phyloP scores from a whole-genome alignment of 2,329 filamentous ascomycete species.

The Dryadomyces quercivorus region DNA sequence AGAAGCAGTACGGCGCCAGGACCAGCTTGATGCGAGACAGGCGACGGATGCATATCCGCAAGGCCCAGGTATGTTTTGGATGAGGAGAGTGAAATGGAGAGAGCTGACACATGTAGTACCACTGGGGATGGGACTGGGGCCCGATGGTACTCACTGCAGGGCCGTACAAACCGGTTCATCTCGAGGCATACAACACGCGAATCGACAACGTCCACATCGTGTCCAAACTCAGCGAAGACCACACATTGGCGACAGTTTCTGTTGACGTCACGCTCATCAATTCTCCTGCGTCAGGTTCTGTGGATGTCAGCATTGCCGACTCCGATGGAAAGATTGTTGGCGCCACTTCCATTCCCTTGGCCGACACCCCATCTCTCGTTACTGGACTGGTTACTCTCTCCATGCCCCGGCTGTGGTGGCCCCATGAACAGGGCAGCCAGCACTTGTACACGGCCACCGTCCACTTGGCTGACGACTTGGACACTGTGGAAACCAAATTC shows the following conservation, averaged over 20 bases:
- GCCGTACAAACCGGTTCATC: slow-evolving; percentile 52
- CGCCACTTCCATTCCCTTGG: too few species aligned
- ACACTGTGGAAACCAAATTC: neutral
- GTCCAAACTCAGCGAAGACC: neutral
- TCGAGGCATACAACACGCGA: slow-evolving; percentile 50
- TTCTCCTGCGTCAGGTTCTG: too few species aligned
- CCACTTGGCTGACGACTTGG: neutral
- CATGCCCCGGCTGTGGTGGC: slow-evolving; percentile 4
- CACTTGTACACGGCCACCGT: neutral
- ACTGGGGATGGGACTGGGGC: slow-evolving; percentile 34
- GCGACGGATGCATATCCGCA: neutral
- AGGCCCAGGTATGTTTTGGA: slow-evolving; percentile 27
- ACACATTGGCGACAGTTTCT: too few species aligned
- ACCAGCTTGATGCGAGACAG: neutral
- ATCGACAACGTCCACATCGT: slow-evolving; percentile 25
- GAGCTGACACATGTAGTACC: too few species aligned
- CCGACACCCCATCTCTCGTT: too few species aligned
- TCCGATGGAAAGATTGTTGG: too few species aligned
- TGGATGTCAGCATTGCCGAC: too few species aligned
- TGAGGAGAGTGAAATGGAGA: too few species aligned
- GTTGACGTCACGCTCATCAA: too few species aligned
- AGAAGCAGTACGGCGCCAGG: neutral
- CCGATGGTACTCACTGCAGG: slow-evolving; percentile 50
- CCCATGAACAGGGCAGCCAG: slow-evolving; percentile 3
- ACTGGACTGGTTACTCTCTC: too few species aligned